These are phyloP conservation scores for Saccharum officinarum DNA, from an alignment of 176 grass and related monocot genomes.

Conservation along the genomic window DNA sequence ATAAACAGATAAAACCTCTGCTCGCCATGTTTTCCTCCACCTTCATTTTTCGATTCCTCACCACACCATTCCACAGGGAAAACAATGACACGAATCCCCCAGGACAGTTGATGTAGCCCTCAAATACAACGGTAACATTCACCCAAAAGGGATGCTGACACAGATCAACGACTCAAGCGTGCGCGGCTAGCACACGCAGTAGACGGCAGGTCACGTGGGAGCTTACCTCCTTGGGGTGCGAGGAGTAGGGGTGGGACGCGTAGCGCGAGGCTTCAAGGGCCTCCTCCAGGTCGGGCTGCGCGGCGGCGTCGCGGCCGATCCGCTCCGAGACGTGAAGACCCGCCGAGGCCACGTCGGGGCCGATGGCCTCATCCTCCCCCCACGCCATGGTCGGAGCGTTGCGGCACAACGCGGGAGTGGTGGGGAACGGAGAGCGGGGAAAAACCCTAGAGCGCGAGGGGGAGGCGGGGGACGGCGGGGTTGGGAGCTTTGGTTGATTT, in stretches of 20 bases:
- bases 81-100: background rate
- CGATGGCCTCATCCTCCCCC: slow-evolving; percentile 86
- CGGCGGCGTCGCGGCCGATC: slow-evolving; percentile 71
- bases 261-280: slow-evolving; percentile 95
- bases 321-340: slow-evolving; percentile 92
- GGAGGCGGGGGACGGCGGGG: slow-evolving; percentile 20
- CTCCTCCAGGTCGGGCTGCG: slow-evolving; percentile 92
- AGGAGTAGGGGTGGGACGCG: slow-evolving; percentile 86
- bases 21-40: background rate
- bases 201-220: background rate
- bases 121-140: background rate
- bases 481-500: slow-evolving; percentile 11
- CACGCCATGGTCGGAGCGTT: slow-evolving; percentile 69
- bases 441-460: slow-evolving; percentile 59
- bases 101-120: background rate
- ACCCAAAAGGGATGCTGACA: background rate
- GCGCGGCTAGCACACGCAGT: background rate
- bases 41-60: background rate
- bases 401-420: background rate
- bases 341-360: slow-evolving; percentile 83
- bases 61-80: background rate
- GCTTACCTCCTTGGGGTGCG: slow-evolving; percentile 87
- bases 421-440: background rate
- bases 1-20: slow-evolving; percentile 8
- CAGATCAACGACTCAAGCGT: slow-evolving; percentile 8